Conservation (phyloP, 345 rosid genomes). For the thale cress (Arabidopsis thaliana) region TAIR10.1 NC_003070.9:3710001-3710500, state of each 20-base stretch:
- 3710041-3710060: background rate
- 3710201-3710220: background rate
- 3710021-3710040: too few relatives aligned
- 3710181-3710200: background rate
- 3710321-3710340: constrained; percentile 44
- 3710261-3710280: background rate
- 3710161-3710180: background rate
- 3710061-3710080: background rate
- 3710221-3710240: background rate
- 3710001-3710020: too few relatives aligned
- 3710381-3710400: constrained; percentile 50
- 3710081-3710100: background rate
- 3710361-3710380: constrained; percentile 52
- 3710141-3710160: background rate
- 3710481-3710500: constrained; percentile 44
- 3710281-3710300: background rate
- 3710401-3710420: background rate
- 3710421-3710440: background rate
- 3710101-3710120: background rate
- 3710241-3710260: too few relatives aligned
- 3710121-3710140: background rate
- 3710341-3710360: constrained; percentile 54
- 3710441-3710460: constrained; percentile 60
- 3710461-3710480: constrained; percentile 51
- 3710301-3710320: constrained; percentile 10